A percentile compares a stretch with the other conserved stretches of the same genome.
These are phyloP conservation scores for Brassica carinata DNA, from an alignment of 345 rosid species.

Conservation along the genomic window DNA sequence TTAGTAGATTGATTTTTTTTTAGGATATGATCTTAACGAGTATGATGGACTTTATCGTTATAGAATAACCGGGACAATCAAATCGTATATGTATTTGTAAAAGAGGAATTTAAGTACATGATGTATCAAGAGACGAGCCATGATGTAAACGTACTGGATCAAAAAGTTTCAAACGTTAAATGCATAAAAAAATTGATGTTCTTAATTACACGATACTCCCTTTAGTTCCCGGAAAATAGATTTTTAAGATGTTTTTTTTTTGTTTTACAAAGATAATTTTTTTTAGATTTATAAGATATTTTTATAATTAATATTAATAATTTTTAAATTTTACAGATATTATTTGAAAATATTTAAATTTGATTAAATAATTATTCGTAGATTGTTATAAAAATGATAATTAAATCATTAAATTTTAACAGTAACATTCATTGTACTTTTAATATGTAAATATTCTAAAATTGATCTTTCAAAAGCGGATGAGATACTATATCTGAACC, in stretches of 20 bases:
- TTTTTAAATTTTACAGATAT: too few relatives aligned
- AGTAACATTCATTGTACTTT: background rate
- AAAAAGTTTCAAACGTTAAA: slow-evolving; percentile 1
- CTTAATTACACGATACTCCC: background rate
- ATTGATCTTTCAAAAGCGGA: too few relatives aligned
- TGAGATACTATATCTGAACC: background rate
- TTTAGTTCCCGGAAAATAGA: background rate
- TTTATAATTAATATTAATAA: background rate
- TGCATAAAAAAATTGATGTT: background rate
- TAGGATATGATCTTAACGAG: background rate
- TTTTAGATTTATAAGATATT: too few relatives aligned
- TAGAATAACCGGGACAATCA: background rate
- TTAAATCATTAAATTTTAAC: too few relatives aligned
- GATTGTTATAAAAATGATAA: background rate
- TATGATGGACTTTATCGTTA: background rate
- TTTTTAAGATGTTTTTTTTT: too few relatives aligned
- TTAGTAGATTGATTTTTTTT: background rate
- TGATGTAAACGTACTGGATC: background rate
- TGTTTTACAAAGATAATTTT: too few relatives aligned
- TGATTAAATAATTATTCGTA: too few relatives aligned
- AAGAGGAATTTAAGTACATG: background rate
- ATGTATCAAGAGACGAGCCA: background rate
- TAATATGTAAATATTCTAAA: too few relatives aligned
- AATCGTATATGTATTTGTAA: background rate
- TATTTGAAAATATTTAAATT: too few relatives aligned